Evolutionary conservation across 1,139 yeast genomes (phyloP).

Genomic region (Geotrichum siamense): DNA sequence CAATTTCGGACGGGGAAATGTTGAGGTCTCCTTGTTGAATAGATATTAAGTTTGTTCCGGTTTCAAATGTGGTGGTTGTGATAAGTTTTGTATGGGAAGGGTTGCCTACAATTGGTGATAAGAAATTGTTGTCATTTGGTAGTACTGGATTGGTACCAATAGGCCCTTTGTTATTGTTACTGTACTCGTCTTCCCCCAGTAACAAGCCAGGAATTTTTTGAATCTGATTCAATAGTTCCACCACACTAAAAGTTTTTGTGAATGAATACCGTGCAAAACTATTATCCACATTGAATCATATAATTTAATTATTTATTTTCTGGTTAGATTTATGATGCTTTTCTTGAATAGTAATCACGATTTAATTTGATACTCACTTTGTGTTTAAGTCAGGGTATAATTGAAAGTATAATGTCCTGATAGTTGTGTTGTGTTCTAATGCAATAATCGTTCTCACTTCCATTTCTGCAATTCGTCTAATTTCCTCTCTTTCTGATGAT

Average conservation of each 20-base stretch:
- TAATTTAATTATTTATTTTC: too few relatives aligned
- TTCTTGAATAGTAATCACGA: background rate
- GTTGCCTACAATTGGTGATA: too few relatives aligned
- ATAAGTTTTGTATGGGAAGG: too few relatives aligned
- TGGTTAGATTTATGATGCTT: background rate
- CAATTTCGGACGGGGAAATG: background rate
- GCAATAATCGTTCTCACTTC: conserved; percentile 16
- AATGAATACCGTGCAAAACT: conserved; percentile 17
- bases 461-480: conserved; percentile 1
- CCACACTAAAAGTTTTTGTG: conserved; percentile 13
- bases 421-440: conserved; percentile 18
- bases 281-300: background rate
- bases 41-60: too few relatives aligned
- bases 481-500: conserved; percentile 2
- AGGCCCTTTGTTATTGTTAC: too few relatives aligned
- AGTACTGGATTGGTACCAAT: too few relatives aligned
- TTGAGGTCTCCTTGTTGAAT: too few relatives aligned
- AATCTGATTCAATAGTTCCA: conserved; percentile 9
- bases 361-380: conserved; percentile 8
- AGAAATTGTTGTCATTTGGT: too few relatives aligned
- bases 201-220: conserved; percentile 10
- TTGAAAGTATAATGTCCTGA: conserved; percentile 17
- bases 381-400: conserved; percentile 16
- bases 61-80: too few relatives aligned
- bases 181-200: too few relatives aligned